phyloP scores from a whole-genome alignment of 768 basidiomycete genomes.

The Lactarius vividus region DNA sequence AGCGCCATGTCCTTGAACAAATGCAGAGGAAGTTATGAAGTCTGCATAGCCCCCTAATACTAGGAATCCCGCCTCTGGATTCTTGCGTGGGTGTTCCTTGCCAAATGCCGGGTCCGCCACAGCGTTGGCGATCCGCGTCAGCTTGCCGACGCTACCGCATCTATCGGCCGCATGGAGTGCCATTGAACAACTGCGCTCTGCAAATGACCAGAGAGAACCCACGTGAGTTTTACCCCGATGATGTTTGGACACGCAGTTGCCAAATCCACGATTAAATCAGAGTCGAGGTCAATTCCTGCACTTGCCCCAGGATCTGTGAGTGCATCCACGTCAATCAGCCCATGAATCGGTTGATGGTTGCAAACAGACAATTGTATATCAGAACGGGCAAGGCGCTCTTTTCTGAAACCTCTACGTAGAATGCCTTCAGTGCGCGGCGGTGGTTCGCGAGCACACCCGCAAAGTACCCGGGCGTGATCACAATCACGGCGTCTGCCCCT shows the following conservation, averaged over 20 bases:
- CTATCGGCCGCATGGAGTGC: constrained; percentile 37
- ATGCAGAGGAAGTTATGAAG: constrained; percentile 71
- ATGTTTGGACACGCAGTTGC: constrained; percentile 75
- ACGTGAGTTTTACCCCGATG: constrained; percentile 88
- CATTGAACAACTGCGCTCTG: constrained; percentile 8
- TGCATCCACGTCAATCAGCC: not conserved
- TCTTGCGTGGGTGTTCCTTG: constrained; percentile 63
- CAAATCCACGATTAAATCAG: constrained; percentile 79
- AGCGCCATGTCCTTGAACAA: constrained; percentile 78
- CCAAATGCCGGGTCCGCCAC: constrained; percentile 58
- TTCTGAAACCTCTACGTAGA: constrained; percentile 71
- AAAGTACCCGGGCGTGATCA: constrained; percentile 86
- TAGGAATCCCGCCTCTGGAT: constrained; percentile 65
- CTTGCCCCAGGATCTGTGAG: constrained; percentile 76
- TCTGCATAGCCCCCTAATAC: constrained; percentile 86
- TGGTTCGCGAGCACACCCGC: constrained; percentile 67
- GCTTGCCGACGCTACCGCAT: constrained; percentile 89
- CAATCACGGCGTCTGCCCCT: constrained; percentile 85
- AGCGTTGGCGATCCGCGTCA: constrained; percentile 75
- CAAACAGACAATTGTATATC: constrained; percentile 74
- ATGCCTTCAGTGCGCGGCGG: constrained; percentile 69
- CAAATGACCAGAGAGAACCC: constrained; percentile 33
- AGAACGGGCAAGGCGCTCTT: constrained; percentile 85
- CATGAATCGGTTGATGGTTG: not conserved
- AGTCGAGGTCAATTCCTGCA: constrained; percentile 89